phyloP scores from a whole-genome alignment of 1,284 basidiomycete genomes.

The Cryptococcus sp. region DNA sequence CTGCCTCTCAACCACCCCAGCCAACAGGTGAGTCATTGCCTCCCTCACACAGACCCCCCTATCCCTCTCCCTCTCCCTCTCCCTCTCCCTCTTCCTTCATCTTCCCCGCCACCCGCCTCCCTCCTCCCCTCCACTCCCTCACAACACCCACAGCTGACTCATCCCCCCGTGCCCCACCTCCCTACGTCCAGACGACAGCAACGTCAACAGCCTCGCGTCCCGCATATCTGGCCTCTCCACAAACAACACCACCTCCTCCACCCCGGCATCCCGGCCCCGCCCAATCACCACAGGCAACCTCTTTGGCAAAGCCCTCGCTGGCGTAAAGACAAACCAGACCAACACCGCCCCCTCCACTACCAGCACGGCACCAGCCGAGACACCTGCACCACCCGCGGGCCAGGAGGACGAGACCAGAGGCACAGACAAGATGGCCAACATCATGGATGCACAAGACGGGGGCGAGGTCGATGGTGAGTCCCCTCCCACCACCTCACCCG shows the following conservation, averaged over 20 bases:
- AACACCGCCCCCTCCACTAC: conserved; percentile 16
- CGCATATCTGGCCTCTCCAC: conserved; percentile 42
- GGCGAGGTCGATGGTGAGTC: conserved; percentile 7
- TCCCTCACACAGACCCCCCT: conserved; percentile 1
- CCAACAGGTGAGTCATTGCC: conserved; percentile 3
- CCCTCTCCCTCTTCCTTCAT: not conserved
- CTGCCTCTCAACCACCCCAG: conserved; percentile 4
- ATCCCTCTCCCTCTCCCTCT: conserved; percentile 7
- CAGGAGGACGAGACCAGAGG: not conserved
- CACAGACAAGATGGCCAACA: conserved; percentile 7
- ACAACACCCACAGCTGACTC: not conserved
- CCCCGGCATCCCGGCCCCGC: conserved; percentile 24
- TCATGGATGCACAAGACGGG: not conserved
- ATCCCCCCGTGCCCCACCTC: not conserved
- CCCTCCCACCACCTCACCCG: not conserved
- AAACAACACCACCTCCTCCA: conserved; percentile 5
- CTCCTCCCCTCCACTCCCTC: not conserved
- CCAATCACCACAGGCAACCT: conserved; percentile 28
- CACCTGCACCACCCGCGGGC: conserved; percentile 6
- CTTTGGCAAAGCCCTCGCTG: conserved; percentile 41
- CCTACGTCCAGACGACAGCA: conserved; percentile 17
- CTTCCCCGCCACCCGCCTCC: no score
- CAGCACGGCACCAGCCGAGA: conserved; percentile 6
- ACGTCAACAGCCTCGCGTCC: conserved; percentile 35
- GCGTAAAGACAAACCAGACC: conserved; percentile 24